phyloP scores from a whole-genome alignment of 2,329 filamentous ascomycete genomes.

The Xylariaceae sp. region DNA sequence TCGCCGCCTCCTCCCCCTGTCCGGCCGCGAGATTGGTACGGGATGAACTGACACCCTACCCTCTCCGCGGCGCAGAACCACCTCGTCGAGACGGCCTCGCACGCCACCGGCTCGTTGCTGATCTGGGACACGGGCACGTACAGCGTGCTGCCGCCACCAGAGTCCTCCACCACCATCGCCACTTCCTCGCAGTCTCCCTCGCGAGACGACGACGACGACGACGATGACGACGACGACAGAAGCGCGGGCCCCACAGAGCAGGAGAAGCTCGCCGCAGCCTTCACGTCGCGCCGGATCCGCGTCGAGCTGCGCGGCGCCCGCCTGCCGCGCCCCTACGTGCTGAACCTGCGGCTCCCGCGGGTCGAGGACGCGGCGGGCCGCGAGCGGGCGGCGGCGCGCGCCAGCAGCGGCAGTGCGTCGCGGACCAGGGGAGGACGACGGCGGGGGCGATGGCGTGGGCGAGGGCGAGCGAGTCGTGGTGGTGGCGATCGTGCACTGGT shows the following conservation, averaged over 20 bases:
- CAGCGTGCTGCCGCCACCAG: slow-evolving; percentile 37
- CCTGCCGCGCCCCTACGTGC: slow-evolving; percentile 45
- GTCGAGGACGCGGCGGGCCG: slow-evolving; percentile 30
- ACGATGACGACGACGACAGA: slow-evolving; percentile 1
- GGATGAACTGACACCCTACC: slow-evolving; percentile 1
- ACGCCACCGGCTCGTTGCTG: slow-evolving; percentile 47
- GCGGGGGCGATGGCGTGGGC: slow-evolving; percentile 18
- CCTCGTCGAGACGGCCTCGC: slow-evolving; percentile 50
- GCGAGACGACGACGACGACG: slow-evolving; percentile 21
- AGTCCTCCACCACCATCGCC: slow-evolving; percentile 21
- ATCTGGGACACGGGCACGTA: slow-evolving; percentile 59
- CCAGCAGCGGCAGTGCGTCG: no score
- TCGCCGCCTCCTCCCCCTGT: no score
- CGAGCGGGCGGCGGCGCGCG: slow-evolving; percentile 15
- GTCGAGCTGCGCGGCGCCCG: slow-evolving; percentile 46
- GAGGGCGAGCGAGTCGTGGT: slow-evolving; percentile 8
- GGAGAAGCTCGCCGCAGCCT: slow-evolving; percentile 42
- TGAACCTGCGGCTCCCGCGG: slow-evolving; percentile 44
- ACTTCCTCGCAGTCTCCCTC: slow-evolving; percentile 28
- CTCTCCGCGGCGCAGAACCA: slow-evolving; percentile 48
- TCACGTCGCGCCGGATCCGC: slow-evolving; percentile 48
- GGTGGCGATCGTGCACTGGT: slow-evolving; percentile 7
- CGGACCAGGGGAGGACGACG: slow-evolving; percentile 17
- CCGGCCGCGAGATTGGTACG: not conserved
- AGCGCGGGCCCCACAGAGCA: slow-evolving; percentile 31